Conservation (phyloP, 176 grass and related monocot species). For the Carex parvula region DNA sequence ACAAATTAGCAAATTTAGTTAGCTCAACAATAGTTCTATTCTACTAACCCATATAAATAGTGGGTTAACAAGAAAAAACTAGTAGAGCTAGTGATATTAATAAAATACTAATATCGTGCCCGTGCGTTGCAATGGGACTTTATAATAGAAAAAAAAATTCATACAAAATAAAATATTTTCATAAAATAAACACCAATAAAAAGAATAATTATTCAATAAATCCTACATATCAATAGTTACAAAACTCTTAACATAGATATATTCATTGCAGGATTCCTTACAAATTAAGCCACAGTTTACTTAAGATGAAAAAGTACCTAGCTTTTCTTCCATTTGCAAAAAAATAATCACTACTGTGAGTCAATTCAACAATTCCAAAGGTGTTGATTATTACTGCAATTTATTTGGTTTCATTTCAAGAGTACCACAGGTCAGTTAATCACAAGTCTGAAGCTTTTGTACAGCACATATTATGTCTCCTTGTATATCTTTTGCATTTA, state of each 20-base stretch:
- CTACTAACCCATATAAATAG: too few species aligned
- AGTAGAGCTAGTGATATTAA: too few species aligned
- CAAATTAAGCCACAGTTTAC: conserved; percentile 3
- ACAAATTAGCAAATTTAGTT: too few species aligned
- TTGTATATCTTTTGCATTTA: background rate
- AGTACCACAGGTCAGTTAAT: background rate
- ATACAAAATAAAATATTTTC: too few species aligned
- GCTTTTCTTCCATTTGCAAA: background rate
- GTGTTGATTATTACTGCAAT: background rate
- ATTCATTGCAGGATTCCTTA: background rate
- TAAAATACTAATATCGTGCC: too few species aligned
- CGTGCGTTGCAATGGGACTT: too few species aligned
- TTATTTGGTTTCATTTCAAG: background rate
- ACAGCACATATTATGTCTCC: background rate
- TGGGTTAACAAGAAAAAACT: too few species aligned
- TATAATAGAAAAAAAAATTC: too few species aligned
- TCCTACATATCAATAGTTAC: conserved; percentile 27
- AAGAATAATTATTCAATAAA: conserved; percentile 2
- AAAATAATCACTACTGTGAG: background rate
- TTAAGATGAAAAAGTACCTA: background rate
- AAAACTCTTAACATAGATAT: background rate
- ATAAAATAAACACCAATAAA: too few species aligned
- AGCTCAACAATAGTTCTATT: too few species aligned
- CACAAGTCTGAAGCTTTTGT: background rate
- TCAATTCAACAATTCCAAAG: background rate